Conservation (phyloP, 2,329 filamentous ascomycete species). For the Neofusicoccum umdonicola region DNA sequence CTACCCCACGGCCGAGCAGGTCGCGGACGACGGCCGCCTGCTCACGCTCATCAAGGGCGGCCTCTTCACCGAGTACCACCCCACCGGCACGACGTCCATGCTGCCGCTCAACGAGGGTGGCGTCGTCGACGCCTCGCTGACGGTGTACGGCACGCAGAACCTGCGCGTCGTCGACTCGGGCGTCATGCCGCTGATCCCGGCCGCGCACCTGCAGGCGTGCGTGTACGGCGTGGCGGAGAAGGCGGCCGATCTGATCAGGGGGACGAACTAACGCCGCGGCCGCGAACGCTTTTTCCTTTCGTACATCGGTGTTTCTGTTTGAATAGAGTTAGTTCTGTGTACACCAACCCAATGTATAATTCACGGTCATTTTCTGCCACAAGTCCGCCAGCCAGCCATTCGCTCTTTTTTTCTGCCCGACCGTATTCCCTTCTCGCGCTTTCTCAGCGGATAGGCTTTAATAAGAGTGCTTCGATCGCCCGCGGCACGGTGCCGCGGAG, state of each 20-base stretch:
- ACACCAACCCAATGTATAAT: too few relatives aligned
- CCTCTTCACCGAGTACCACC: slow-evolving; percentile 31
- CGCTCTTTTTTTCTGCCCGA: too few relatives aligned
- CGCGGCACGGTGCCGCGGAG: too few relatives aligned
- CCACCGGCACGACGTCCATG: slow-evolving; percentile 31
- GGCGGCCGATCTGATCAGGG: slow-evolving; percentile 15
- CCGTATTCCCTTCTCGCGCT: too few relatives aligned
- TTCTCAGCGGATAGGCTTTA: too few relatives aligned
- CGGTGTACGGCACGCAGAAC: slow-evolving; percentile 27
- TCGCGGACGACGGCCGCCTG: slow-evolving; percentile 26
- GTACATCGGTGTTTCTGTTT: too few relatives aligned
- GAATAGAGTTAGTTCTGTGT: too few relatives aligned
- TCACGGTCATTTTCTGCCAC: too few relatives aligned
- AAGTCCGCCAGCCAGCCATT: too few relatives aligned
- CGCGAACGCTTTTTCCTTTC: too few relatives aligned
- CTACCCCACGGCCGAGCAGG: slow-evolving; percentile 25
- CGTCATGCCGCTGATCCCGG: slow-evolving; percentile 22
- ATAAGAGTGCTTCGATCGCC: too few relatives aligned
- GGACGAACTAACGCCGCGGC: background rate
- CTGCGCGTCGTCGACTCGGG: slow-evolving; percentile 25
- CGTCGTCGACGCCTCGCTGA: slow-evolving; percentile 27
- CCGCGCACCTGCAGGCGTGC: slow-evolving; percentile 16
- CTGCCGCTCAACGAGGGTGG: slow-evolving; percentile 27
- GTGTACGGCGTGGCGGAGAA: slow-evolving; percentile 29
- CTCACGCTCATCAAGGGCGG: slow-evolving; percentile 21